These are phyloP conservation scores for Amanita pseudoporphyria DNA, from an alignment of 768 basidiomycete species.

Conservation along the genomic window DNA sequence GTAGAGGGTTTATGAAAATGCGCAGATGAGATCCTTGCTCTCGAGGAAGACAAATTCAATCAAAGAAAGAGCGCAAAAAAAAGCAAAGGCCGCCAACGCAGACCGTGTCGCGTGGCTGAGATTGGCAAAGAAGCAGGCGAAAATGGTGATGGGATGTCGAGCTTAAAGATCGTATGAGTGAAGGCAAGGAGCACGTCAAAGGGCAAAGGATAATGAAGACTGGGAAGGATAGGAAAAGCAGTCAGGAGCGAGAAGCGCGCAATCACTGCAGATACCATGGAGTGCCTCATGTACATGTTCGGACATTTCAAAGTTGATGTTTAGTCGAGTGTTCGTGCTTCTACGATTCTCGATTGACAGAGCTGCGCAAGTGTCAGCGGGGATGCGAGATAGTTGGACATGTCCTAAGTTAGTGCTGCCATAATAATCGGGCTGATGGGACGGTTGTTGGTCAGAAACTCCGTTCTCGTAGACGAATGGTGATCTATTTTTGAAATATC, in stretches of 20 bases:
- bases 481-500: no score
- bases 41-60: conserved; percentile 72
- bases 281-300: conserved; percentile 78
- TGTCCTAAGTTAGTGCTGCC: no score
- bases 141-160: conserved; percentile 44
- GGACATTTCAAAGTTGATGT: conserved; percentile 71
- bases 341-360: no score
- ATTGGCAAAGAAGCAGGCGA: conserved; percentile 83
- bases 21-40: conserved; percentile 84
- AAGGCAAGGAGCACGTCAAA: conserved; percentile 35
- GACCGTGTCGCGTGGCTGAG: conserved; percentile 79
- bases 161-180: conserved; percentile 19
- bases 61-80: conserved; percentile 84
- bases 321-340: no score
- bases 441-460: no score
- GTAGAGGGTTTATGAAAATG: no score
- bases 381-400: no score
- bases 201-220: conserved; percentile 23
- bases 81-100: conserved; percentile 66
- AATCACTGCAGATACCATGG: conserved; percentile 87
- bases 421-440: no score
- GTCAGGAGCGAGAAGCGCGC: conserved; percentile 65
- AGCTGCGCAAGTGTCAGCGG: no score
- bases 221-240: conserved; percentile 18
- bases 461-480: no score